Percentiles rank a stretch among this genome's conserved stretches.
These are phyloP conservation scores for Cephaloascus albidus DNA, from an alignment of 805 yeast genomes.

Conservation along the genomic window DNA sequence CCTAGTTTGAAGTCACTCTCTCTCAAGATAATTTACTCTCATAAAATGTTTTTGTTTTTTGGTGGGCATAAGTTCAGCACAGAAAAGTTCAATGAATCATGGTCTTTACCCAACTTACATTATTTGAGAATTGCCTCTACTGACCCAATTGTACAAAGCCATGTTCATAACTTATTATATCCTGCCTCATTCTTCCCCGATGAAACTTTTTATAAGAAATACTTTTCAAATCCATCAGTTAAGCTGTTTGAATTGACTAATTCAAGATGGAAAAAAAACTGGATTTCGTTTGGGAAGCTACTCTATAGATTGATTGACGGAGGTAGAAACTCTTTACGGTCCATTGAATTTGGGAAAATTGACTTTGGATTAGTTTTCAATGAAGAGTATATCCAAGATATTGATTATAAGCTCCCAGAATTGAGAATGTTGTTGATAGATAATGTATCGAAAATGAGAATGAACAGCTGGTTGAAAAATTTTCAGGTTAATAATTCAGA, in stretches of 20 bases:
- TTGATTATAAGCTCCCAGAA: constrained; percentile 6
- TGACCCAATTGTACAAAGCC: not conserved
- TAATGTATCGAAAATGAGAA: constrained; percentile 8
- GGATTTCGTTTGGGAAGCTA: constrained; percentile 2
- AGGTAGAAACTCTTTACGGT: constrained; percentile 3
- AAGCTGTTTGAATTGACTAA: not conserved
- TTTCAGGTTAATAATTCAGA: constrained; percentile 7
- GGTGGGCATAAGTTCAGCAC: not conserved
- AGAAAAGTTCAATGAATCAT: not conserved
- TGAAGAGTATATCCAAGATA: not conserved
- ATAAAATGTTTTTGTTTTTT: not conserved
- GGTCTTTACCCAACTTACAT: not conserved
- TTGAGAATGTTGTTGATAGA: constrained; percentile 14
- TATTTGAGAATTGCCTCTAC: not conserved
- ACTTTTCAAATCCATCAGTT: not conserved
- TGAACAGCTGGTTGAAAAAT: constrained; percentile 8
- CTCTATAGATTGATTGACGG: constrained; percentile 3
- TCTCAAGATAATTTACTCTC: not conserved
- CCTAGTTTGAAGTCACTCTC: not conserved
- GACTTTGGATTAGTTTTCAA: constrained; percentile 10
- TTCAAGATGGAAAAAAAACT: not conserved
- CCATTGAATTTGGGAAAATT: constrained; percentile 9
- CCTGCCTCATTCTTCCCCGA: not conserved
- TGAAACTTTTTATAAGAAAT: not conserved
- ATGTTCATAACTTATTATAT: not conserved